Base-by-base conservation (phyloP, 768 basidiomycete species). In the Boletellus emodensis region DNA sequence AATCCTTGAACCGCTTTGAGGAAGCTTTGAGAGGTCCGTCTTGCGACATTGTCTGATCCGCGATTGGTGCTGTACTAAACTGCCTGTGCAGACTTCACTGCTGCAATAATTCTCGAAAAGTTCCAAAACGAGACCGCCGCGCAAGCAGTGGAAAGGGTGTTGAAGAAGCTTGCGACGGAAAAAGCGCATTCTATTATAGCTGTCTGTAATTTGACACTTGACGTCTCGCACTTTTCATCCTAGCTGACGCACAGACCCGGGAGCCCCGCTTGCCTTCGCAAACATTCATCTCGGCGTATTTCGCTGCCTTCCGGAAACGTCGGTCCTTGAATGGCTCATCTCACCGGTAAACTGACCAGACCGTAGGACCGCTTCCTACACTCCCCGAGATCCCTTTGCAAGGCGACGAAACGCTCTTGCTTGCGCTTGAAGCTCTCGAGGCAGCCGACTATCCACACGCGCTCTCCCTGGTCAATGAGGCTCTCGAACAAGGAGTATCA, bases 241-340 rank as follows among this genome's bases (percentile, higher is more conserved):
- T 18, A 24, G 35, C 32, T 13, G 10, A 15, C 36, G 24, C 40
- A 17, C 34, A 52, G 83, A 76, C 74, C 4, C 87, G 94, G 33
- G 86, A 89, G 71, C 85, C 85, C 1, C 81, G 85, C 49, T 74
- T 98, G 24, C 95, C 95, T 6, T 92, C 92, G 13, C 80, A 81
- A 57, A 92, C 91, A 0, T 96, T 99, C 71, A 87, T 96, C 57
- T 85, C 87, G 12, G 90, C 95, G 1, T 99, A 98, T 74, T 93
- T 98, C 65, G 87, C 92, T 52, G 96, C 96, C 9, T 98, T 98
- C 87, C 84, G 96, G 56, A 75, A 85, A 49, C 85, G 92, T 90
- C 59, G 58, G 87, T 44, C 17, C 36, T 40, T 52, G 18, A 37
- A 15, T 9, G n/a, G 41, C n/a, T 8, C 45, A 41, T 50, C n/a